A percentile compares a stretch with the other conserved stretches of the same genome.
Conservation (phyloP, 2,329 filamentous ascomycete species). For the Paracoccidioides lutzii region DNA sequence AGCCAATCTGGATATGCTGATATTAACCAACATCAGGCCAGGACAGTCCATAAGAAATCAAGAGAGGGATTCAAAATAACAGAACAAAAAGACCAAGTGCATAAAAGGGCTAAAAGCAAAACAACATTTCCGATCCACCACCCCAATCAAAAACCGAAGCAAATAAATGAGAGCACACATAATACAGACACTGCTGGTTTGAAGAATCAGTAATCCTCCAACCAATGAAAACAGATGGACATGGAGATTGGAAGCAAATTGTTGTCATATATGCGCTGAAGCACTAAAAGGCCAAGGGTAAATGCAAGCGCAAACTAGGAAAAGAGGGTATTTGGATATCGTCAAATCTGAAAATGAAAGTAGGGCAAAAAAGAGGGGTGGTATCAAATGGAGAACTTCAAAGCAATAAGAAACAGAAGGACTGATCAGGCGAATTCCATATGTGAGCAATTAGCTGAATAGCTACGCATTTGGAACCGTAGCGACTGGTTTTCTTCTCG, state of each 20-base stretch:
- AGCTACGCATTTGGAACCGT: background rate
- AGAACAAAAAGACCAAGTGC: background rate
- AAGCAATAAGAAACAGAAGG: background rate
- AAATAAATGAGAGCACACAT: background rate
- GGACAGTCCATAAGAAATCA: too few relatives aligned
- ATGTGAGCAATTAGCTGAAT: background rate
- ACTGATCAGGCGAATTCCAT: background rate
- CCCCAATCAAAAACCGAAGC: background rate
- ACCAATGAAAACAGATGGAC: background rate
- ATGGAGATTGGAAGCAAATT: background rate
- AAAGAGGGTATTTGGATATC: background rate
- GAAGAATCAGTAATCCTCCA: background rate
- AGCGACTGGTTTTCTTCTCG: conserved; percentile 30
- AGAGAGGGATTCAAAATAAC: too few relatives aligned
- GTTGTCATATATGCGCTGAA: background rate
- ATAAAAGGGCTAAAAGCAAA: background rate
- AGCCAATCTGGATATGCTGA: too few relatives aligned
- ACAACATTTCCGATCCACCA: background rate
- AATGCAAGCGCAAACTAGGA: background rate
- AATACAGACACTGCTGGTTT: background rate
- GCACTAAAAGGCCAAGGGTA: background rate
- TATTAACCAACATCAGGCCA: too few relatives aligned
- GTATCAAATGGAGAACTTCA: background rate
- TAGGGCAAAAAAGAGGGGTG: background rate
- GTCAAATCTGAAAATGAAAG: background rate